phyloP scores from a whole-genome alignment of 1,284 basidiomycete species.

The Phellopilus nigrolimitatus region DNA sequence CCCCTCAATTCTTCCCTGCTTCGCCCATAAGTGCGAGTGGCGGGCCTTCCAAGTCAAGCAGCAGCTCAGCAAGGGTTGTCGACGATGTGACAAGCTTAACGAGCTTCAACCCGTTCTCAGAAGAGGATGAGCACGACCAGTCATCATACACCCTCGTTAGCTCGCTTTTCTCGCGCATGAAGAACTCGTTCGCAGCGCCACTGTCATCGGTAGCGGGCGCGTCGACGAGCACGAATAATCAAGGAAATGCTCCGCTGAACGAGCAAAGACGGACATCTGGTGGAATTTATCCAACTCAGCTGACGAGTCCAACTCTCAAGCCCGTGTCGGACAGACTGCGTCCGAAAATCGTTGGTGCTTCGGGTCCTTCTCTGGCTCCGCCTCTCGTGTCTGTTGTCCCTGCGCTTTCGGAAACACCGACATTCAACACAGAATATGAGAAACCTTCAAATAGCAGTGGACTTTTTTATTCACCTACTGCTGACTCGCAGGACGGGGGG shows the following conservation, averaged over 20 bases:
- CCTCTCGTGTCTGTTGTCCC: constrained; percentile 78
- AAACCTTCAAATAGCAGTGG: constrained; percentile 51
- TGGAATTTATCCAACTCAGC: constrained; percentile 35
- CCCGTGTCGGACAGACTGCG: constrained; percentile 48
- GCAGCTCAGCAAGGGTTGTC: constrained; percentile 44
- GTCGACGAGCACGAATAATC: constrained; percentile 25
- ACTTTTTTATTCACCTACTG: constrained; percentile 42
- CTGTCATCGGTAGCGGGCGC: constrained; percentile 43
- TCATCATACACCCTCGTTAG: constrained; percentile 76
- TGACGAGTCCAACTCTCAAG: constrained; percentile 41
- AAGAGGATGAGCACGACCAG: constrained; percentile 81
- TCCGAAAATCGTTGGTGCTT: constrained; percentile 44
- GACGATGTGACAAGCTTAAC: constrained; percentile 72
- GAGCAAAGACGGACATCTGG: constrained; percentile 55
- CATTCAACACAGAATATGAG: constrained; percentile 59
- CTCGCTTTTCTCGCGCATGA: constrained; percentile 71
- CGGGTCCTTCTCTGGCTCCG: constrained; percentile 52
- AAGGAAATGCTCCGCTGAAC: constrained; percentile 27
- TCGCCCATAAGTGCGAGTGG: constrained; percentile 29
- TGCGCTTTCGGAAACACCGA: constrained; percentile 68
- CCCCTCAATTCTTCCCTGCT: constrained; percentile 20
- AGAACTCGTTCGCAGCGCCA: constrained; percentile 66
- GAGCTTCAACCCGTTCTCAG: constrained; percentile 80
- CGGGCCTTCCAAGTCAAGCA: constrained; percentile 53
- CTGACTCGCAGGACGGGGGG: constrained; percentile 52